Evolutionary conservation across 768 basidiomycete species (phyloP).

Genomic region (Imleria badia): DNA sequence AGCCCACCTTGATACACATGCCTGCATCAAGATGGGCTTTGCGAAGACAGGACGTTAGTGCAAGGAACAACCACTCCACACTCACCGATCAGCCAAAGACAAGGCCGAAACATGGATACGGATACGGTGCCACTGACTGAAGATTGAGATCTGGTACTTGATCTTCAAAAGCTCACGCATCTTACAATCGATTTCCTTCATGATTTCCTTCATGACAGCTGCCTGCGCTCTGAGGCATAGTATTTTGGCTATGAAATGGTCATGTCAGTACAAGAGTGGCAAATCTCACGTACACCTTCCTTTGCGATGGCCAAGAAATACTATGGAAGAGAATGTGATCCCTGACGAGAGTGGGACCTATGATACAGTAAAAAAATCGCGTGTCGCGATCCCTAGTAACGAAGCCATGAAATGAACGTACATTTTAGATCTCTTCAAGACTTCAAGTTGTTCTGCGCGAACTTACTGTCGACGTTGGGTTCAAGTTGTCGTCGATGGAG

Average conservation of each 20-base stretch:
- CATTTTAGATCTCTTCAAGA: constrained; percentile 11
- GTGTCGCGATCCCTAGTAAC: constrained; percentile 7
- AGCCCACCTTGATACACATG: constrained; percentile 1
- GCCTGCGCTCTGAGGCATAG: too few relatives aligned
- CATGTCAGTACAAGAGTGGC: neutral
- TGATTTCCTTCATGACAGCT: neutral
- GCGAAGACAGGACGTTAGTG: neutral
- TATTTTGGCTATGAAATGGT: neutral
- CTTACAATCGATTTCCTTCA: too few relatives aligned
- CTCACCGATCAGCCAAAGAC: neutral
- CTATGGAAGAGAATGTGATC: neutral
- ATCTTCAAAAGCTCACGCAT: neutral
- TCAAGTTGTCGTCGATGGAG: neutral
- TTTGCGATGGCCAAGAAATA: neutral
- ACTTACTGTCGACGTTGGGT: neutral
- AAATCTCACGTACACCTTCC: too few relatives aligned
- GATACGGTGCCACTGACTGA: neutral
- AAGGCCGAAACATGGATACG: neutral
- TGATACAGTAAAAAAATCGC: constrained; percentile 11
- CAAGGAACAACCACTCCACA: neutral
- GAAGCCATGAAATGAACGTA: constrained; percentile 11
- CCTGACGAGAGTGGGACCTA: neutral
- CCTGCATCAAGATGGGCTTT: constrained; percentile 22
- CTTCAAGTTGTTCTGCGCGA: neutral
- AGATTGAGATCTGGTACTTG: neutral